Conservation (phyloP, 2,329 filamentous ascomycete species). For the Sordariomycetes sp. region DNA sequence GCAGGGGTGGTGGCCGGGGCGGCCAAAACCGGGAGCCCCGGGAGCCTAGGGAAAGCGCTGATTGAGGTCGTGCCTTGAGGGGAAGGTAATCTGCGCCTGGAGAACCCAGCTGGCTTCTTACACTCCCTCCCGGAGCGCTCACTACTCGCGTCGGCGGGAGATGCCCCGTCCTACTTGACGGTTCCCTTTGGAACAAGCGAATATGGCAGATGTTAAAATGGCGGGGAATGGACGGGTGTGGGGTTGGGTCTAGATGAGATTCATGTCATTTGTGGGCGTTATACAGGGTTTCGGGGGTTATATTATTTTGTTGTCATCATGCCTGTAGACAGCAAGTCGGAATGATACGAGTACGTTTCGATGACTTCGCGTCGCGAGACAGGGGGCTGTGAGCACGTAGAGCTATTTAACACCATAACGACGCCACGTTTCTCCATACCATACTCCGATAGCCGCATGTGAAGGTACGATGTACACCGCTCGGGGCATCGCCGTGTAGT, state of each 20-base stretch:
- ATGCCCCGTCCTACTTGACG: neutral
- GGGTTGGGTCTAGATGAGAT: neutral
- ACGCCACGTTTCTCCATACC: no score
- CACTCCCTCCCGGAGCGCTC: neutral
- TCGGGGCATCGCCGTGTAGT: neutral
- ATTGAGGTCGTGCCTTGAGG: neutral
- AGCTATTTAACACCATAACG: no score
- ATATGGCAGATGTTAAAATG: neutral
- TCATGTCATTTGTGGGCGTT: conserved; percentile 7
- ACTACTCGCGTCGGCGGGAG: neutral
- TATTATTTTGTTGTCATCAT: conserved; percentile 1
- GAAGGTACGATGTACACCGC: neutral
- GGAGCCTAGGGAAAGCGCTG: conserved; percentile 10
- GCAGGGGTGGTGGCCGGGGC: conserved; percentile 32
- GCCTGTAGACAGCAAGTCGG: neutral
- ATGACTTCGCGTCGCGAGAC: neutral
- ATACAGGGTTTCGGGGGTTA: conserved; percentile 1
- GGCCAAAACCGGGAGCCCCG: conserved; percentile 40
- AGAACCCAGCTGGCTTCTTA: neutral
- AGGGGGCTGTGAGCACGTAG: neutral
- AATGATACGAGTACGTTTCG: neutral
- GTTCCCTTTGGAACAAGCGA: neutral
- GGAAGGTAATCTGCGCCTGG: neutral
- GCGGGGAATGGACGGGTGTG: neutral
- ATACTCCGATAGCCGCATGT: neutral